These are phyloP conservation scores for Pleurozium schreberi DNA, from an alignment of 225 moss, liverwort and hornwort genomes.

Conservation along the genomic window DNA sequence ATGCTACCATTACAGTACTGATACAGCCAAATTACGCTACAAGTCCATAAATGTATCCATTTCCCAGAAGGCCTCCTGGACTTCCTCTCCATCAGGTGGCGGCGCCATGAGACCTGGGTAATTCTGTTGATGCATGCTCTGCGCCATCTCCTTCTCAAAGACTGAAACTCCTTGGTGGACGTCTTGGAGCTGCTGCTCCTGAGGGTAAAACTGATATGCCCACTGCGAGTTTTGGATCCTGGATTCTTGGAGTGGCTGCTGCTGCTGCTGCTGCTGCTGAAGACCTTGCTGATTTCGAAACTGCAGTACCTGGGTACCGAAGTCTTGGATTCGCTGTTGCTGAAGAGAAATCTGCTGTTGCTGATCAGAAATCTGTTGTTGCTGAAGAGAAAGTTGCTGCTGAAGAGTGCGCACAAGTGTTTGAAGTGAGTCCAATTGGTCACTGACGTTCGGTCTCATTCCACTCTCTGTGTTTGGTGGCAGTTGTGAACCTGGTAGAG, in stretches of 20 bases:
- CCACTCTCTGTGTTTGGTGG: background rate
- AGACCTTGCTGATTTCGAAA: too few relatives aligned
- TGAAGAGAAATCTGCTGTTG: background rate
- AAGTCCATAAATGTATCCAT: background rate
- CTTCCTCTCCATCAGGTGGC: background rate
- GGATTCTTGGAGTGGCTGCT: background rate
- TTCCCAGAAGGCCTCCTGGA: background rate
- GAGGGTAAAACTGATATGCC: background rate
- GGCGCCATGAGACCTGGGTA: background rate
- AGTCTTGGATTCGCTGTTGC: background rate
- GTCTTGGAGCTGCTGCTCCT: background rate
- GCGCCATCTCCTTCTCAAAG: background rate
- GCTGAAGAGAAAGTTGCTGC: background rate
- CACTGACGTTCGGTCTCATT: background rate
- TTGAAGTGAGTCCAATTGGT: background rate
- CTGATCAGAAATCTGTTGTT: background rate
- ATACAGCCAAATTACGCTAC: background rate
- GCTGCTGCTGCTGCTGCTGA: background rate
- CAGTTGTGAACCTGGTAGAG: background rate
- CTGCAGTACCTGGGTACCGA: too few relatives aligned
- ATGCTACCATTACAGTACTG: too few relatives aligned
- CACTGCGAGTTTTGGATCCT: background rate
- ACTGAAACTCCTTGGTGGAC: background rate
- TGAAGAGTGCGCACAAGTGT: fast-evolving
- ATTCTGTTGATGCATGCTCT: background rate